Evolutionary conservation across 2,329 filamentous ascomycete species (phyloP), one percentile per base, ranked within the genome.

Genomic region (Curvularia verruculosa): DNA sequence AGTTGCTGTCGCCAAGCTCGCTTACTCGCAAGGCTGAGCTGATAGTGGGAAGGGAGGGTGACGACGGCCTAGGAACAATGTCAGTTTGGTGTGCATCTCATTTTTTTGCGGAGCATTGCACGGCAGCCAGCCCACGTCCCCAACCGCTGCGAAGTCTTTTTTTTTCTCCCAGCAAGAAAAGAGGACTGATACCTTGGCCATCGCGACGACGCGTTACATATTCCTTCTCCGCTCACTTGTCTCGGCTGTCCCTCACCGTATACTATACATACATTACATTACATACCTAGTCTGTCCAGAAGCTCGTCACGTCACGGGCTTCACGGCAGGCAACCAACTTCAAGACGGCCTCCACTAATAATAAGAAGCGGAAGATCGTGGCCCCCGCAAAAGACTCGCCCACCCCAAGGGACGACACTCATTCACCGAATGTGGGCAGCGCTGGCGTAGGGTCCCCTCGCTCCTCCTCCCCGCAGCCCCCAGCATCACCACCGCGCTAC

Each of bases 291-390:
- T 68, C 64, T 67, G 69, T 69, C 73, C 63, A 69, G 75, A 73
- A 76, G 74, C 73, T 75, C 61, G 55, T 52, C 61, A 49, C 64
- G 66, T 52, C 61, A 49, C 64, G 66, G 67, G 75, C 74, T 77
- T 75, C 73, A 69, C 66, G 71, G 71, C 67, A 73, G 74, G 70
- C 73, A 60, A 65, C 67, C 59, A 64, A 65, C 62, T 70, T 76
- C 75, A 77, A 71, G 49, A 77, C 75, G 75, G 75, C 75, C 64
- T 76, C 74, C 68, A 72, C 67, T 63, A 80, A 81, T 65, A 72
- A 68, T 61, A 81, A 81, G 76, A 81, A 80, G 74, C 78, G 79
- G 62, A 81, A 78, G 77, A 76, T 78, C 61, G 76, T 71, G 66
- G 69, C 71, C 46, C 67, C 74, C 58, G 67, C 68, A 54, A 57